These are phyloP conservation scores for Shiraia sp. DNA, from an alignment of 2,329 filamentous ascomycete genomes.

Conservation along the genomic window DNA sequence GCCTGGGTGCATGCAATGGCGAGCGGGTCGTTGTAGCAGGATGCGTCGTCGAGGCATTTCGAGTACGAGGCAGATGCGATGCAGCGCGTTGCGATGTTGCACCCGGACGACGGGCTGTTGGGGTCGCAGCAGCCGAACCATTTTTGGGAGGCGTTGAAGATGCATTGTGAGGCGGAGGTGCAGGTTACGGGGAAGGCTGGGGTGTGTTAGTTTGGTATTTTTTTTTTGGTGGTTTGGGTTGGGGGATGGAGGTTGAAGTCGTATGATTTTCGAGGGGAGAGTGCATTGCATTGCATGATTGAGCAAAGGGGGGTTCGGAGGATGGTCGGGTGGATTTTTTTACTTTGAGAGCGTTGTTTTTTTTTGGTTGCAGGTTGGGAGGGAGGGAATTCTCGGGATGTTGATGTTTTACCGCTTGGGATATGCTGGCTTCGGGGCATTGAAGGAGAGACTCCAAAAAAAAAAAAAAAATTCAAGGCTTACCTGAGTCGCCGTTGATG, in stretches of 20 bases:
- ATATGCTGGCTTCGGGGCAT: no score
- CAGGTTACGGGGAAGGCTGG: constrained; percentile 16
- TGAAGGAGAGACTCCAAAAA: no score
- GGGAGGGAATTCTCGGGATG: no score
- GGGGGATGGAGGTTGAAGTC: neutral
- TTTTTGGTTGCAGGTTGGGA: no score
- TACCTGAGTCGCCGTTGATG: constrained; percentile 16
- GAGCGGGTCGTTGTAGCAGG: constrained; percentile 12
- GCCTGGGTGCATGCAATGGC: constrained; percentile 12
- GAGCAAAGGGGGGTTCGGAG: neutral
- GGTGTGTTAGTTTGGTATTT: neutral
- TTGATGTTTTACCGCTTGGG: no score
- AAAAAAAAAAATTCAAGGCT: no score
- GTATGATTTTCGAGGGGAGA: neutral
- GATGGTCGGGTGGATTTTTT: no score
- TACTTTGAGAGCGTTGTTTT: no score
- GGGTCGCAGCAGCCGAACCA: constrained; percentile 26
- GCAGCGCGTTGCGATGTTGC: constrained; percentile 15
- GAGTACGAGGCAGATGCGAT: constrained; percentile 13
- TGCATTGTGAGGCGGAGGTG: constrained; percentile 11
- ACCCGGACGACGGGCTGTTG: constrained; percentile 6
- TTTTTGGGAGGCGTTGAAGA: constrained; percentile 9
- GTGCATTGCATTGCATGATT: neutral
- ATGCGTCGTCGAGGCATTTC: constrained; percentile 9
- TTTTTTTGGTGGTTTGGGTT: neutral